phyloP scores from a whole-genome alignment of 163 green algal species.

The Chlamydomonas reinhardtii region DNA sequence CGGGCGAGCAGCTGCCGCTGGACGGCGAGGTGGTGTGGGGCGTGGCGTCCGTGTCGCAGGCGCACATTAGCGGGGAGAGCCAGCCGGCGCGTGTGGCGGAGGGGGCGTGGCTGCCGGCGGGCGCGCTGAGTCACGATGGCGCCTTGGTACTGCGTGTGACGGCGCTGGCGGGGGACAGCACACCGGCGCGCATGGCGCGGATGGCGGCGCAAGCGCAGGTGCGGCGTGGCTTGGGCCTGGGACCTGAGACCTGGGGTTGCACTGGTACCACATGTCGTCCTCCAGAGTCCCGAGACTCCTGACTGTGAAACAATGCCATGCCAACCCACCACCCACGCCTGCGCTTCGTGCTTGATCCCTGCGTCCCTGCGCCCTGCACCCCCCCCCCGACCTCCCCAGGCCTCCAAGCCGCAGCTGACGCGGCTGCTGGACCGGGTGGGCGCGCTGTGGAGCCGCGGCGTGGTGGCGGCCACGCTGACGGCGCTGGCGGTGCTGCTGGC shows the following conservation, averaged over 20 bases:
- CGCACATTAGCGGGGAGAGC: slow-evolving; percentile 94
- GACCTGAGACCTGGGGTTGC: background rate
- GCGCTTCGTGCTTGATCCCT: too few relatives aligned
- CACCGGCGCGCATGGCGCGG: slow-evolving; percentile 88
- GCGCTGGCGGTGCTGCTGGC: slow-evolving; percentile 74
- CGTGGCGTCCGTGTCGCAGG: slow-evolving; percentile 69
- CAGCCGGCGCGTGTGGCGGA: slow-evolving; percentile 64
- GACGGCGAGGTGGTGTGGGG: slow-evolving; percentile 81
- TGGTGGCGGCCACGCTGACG: slow-evolving; percentile 76
- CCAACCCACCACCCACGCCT: too few relatives aligned
- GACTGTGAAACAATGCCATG: too few relatives aligned
- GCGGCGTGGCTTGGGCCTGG: background rate
- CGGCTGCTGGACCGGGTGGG: slow-evolving; percentile 85
- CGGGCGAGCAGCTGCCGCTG: slow-evolving; percentile 86
- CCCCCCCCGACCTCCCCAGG: slow-evolving; percentile 57
- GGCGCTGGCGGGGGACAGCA: slow-evolving; percentile 76
- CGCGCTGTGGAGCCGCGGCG: slow-evolving; percentile 83
- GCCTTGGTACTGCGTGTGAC: slow-evolving; percentile 83
- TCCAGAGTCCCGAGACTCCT: too few relatives aligned
- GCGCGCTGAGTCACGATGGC: slow-evolving; percentile 85
- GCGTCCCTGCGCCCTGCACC: too few relatives aligned
- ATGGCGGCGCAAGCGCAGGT: slow-evolving; percentile 89
- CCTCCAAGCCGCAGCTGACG: slow-evolving; percentile 77
- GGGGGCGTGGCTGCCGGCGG: slow-evolving; percentile 83
- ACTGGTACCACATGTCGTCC: too few relatives aligned